A percentile compares a stretch with the other conserved stretches of the same genome.
Conservation (phyloP, 352 stramenopile genomes). For the Pythium periplocum region DNA sequence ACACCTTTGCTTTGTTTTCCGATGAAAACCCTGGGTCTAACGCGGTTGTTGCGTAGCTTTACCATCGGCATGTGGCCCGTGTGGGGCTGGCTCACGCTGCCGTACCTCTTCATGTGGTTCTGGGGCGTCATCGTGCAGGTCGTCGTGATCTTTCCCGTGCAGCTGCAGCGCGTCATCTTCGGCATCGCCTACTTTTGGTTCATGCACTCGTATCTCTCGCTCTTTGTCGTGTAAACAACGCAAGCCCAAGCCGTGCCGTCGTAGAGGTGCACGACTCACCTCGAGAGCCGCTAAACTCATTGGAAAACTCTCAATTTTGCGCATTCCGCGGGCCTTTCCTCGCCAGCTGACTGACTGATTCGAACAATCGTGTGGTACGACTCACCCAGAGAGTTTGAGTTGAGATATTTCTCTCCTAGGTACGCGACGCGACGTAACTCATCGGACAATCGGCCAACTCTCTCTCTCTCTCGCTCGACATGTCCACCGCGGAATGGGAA, state of each 20-base stretch:
- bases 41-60: constrained; percentile 29
- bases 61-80: constrained; percentile 70
- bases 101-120: constrained; percentile 81
- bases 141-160: constrained; percentile 50
- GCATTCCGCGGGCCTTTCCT: neutral
- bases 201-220: constrained; percentile 65
- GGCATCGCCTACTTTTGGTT: constrained; percentile 59
- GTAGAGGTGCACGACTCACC: neutral
- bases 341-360: neutral
- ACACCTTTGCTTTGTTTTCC: no score
- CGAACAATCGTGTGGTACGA: neutral
- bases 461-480: no score
- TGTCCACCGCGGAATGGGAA: no score
- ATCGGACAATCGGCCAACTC: no score
- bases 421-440: no score
- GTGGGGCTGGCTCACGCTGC: constrained; percentile 67
- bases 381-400: neutral
- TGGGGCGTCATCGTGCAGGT: constrained; percentile 74
- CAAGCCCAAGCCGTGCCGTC: no score
- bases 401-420: no score
- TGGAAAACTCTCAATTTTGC: neutral
- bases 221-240: constrained; percentile 21
- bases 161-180: constrained; percentile 63
- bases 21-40: no score
- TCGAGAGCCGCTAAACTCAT: neutral